Percentiles rank a stretch among this genome's conserved stretches.
Conservation (phyloP, 441 rosid genomes). For the Populus trichocarpa region DNA sequence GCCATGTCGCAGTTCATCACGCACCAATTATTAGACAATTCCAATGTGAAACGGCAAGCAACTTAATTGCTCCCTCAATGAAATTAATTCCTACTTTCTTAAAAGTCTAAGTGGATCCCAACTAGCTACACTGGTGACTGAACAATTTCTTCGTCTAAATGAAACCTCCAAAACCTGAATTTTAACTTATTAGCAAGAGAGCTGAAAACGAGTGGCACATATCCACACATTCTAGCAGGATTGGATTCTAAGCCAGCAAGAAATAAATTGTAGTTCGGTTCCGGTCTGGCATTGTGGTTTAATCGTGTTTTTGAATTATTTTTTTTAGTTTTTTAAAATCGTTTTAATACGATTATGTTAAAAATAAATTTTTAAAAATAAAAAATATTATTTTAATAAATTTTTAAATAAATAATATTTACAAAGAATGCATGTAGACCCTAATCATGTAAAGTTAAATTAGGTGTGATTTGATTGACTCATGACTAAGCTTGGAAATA, state of each 20-base stretch:
- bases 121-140: background rate
- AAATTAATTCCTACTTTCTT: background rate
- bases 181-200: background rate
- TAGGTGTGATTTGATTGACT: background rate
- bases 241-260: background rate
- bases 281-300: fast-evolving
- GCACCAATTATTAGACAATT: background rate
- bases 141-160: background rate
- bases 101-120: background rate
- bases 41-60: background rate
- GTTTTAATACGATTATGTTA: too few relatives aligned
- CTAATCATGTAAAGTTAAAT: background rate
- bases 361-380: too few relatives aligned
- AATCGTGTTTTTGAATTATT: too few relatives aligned
- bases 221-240: background rate
- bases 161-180: background rate
- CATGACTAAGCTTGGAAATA: background rate
- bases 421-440: too few relatives aligned
- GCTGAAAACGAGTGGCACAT: background rate
- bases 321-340: too few relatives aligned
- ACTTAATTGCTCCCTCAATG: background rate
- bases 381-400: too few relatives aligned
- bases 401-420: too few relatives aligned
- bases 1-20: background rate
- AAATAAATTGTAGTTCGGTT: too few relatives aligned